Percentiles rank a stretch among this genome's conserved stretches.
These are phyloP conservation scores for Clarireedia monteithiana DNA, from an alignment of 2,329 filamentous ascomycete genomes.

Conservation along the genomic window DNA sequence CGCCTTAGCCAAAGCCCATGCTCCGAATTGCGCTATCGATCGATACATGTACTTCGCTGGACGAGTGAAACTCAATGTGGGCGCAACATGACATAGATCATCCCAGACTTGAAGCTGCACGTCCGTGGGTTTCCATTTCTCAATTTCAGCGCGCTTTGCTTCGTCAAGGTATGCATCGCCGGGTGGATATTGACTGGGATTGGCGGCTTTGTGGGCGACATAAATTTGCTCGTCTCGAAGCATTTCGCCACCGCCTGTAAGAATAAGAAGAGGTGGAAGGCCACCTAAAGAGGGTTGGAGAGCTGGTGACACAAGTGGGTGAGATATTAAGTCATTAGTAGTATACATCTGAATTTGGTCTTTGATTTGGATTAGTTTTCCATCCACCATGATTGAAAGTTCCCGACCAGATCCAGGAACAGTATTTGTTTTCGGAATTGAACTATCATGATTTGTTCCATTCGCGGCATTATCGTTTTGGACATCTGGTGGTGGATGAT, in stretches of 20 bases:
- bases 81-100: conserved; percentile 83
- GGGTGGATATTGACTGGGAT: conserved; percentile 70
- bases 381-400: conserved; percentile 64
- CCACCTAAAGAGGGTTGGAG: conserved; percentile 86
- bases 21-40: conserved; percentile 84
- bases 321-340: conserved; percentile 75
- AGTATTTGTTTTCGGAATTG: conserved; percentile 22
- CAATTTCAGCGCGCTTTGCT: conserved; percentile 43
- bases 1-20: conserved; percentile 79
- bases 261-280: conserved; percentile 76
- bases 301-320: conserved; percentile 84
- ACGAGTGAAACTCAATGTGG: conserved; percentile 90
- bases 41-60: conserved; percentile 96
- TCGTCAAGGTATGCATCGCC: conserved; percentile 53
- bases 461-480: conserved; percentile 29
- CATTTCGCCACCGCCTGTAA: conserved; percentile 82
- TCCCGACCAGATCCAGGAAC: conserved; percentile 30
- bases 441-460: conserved; percentile 22
- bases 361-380: conserved; percentile 63
- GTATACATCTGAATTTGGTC: conserved; percentile 89
- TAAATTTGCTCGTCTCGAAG: conserved; percentile 94
- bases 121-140: conserved; percentile 72
- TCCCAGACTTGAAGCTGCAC: conserved; percentile 97
- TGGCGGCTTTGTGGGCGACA: conserved; percentile 86
- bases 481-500: conserved; percentile 19